These are phyloP conservation scores for Leishmania turanica DNA, from an alignment of 208 protist species.

Conservation along the genomic window DNA sequence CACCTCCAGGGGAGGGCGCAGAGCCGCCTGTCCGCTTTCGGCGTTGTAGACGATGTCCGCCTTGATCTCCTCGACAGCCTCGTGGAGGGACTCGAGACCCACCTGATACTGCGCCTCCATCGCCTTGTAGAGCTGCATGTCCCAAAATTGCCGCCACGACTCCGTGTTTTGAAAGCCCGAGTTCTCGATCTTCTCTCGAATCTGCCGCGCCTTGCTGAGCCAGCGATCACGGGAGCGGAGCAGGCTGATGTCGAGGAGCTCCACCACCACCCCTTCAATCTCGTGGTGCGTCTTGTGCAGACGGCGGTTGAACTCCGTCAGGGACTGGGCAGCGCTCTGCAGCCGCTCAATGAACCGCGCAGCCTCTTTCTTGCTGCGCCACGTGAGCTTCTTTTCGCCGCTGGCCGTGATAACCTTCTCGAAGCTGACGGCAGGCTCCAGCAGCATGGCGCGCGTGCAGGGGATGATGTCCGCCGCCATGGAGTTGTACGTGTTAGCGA, in stretches of 20 bases:
- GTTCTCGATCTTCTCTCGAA: conserved; percentile 89
- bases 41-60: conserved; percentile 92
- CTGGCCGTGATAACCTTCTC: conserved; percentile 92
- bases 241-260: conserved; percentile 94
- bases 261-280: conserved; percentile 78
- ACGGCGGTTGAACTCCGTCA: conserved; percentile 93
- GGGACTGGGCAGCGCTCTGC: conserved; percentile 73
- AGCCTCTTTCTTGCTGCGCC: conserved; percentile 78
- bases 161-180: conserved; percentile 92
- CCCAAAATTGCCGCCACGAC: conserved; percentile 96
- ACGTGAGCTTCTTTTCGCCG: conserved; percentile 82
- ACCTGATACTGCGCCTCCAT: conserved; percentile 96
- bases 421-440: conserved; percentile 88
- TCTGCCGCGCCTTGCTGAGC: conserved; percentile 86
- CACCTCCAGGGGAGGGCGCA: conserved; percentile 91
- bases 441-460: conserved; percentile 87
- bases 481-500: conserved; percentile 94
- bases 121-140: conserved; percentile 98
- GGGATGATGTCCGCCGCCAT: conserved; percentile 92
- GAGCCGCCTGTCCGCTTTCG: conserved; percentile 68
- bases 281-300: conserved; percentile 93
- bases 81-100: conserved; percentile 93
- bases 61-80: conserved; percentile 91
- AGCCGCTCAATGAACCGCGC: conserved; percentile 88
- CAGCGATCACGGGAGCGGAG: conserved; percentile 92